Base-by-base conservation (phyloP, 2,329 filamentous ascomycete species). In the Colletotrichum sp. region DNA sequence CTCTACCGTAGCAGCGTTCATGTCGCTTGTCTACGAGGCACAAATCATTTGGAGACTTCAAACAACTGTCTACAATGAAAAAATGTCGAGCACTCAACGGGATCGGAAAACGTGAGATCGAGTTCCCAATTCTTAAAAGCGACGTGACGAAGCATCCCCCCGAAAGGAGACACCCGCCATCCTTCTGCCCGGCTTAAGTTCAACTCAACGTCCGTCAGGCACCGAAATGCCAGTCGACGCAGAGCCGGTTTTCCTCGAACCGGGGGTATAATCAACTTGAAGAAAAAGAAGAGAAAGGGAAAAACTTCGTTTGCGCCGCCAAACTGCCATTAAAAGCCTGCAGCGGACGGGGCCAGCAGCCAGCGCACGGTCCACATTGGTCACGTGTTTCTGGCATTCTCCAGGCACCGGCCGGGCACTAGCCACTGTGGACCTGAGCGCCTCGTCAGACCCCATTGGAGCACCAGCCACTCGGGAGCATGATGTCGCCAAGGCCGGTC, bases 51-150 rank as follows among this genome's bases (percentile, higher is more conserved):
- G 29, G 22, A n/a, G 32, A 27, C 25, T 4, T 36, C 27, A 55
- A 27, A 63, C n/a, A 6, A 2, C 29, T 16, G 39, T 25, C 22
- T 22, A 36, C 57, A 25, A 65, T 36, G 36, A 75, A 59, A 76
- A 52, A 71, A 90, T 91, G 89, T 92, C 88, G 90, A 88, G 85
- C 88, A 88, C 90, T 91, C 89, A 91, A 92, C 90, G 90, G 90
- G 90, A 92, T 88, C 89, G 90, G 87, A 87, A 86, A 89, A 90
- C 86, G 84, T 85, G 74, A 80, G 81, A 83, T 86, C 88, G 88
- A 90, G 86, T 90, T 88, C 85, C 88, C 90, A 91, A 92, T 92
- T 92, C 90, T 92, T 92, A 85, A 84, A 91, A 91, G 90, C 89
- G 86, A 88, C 90, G 88, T 82, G 82, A 85, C 82, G 81, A 80